Percentiles rank a stretch among this genome's conserved stretches.
Conservation (phyloP, 257 asterid species). For the Eustoma russellianum region DNA sequence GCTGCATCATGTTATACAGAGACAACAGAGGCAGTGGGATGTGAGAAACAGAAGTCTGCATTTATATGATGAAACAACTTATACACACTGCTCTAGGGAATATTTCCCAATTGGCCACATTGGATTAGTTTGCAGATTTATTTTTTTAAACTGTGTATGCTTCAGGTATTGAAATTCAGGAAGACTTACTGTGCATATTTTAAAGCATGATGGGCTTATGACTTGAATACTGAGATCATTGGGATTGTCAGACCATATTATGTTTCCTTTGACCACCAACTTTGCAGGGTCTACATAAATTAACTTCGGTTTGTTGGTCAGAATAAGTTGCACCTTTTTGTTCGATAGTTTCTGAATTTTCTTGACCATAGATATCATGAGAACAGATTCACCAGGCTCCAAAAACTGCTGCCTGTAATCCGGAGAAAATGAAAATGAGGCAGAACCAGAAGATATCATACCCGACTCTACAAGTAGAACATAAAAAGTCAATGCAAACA, state of each 20-base stretch:
- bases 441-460: not conserved
- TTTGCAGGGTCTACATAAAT: slow-evolving; percentile 85
- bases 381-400: slow-evolving; percentile 96
- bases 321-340: slow-evolving; percentile 97
- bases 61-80: not conserved
- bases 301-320: slow-evolving; percentile 86
- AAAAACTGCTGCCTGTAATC: slow-evolving; percentile 82
- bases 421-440: too few species aligned
- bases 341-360: slow-evolving; percentile 76
- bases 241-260: slow-evolving; percentile 90
- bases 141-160: too few species aligned
- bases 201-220: slow-evolving; percentile 69
- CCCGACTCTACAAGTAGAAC: not conserved
- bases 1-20: too few species aligned
- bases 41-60: not conserved
- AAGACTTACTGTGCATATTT: slow-evolving; percentile 79
- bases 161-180: not conserved
- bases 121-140: not conserved
- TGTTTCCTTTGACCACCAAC: slow-evolving; percentile 64
- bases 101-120: not conserved
- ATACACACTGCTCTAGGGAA: not conserved
- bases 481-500: too few species aligned
- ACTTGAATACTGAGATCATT: slow-evolving; percentile 86
- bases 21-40: not conserved
- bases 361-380: slow-evolving; percentile 95